Conservation (phyloP, 768 basidiomycete genomes). For the Obba rivulosa region DNA sequence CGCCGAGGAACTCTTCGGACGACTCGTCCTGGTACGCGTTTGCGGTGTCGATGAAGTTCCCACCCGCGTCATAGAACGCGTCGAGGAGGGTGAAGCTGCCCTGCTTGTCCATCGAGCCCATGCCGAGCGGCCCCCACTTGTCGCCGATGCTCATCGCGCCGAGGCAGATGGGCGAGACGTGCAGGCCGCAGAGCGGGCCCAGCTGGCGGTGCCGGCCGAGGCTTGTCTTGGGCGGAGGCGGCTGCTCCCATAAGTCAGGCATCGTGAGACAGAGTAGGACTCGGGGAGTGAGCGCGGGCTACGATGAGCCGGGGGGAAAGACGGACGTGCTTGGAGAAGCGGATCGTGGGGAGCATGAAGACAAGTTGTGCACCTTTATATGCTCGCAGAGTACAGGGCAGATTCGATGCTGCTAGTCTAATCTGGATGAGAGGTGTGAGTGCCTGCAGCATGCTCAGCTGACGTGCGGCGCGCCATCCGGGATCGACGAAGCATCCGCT, state of each 20-base stretch:
- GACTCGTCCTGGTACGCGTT: constrained; percentile 28
- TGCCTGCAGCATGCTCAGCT: no score
- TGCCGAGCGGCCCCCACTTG: constrained; percentile 30
- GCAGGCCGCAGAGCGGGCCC: constrained; percentile 36
- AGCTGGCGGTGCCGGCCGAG: constrained; percentile 34
- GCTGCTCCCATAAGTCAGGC: constrained; percentile 6
- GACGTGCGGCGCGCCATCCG: no score
- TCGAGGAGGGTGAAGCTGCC: constrained; percentile 41
- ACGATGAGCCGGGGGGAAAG: no score
- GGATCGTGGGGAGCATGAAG: no score
- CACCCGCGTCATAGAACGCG: constrained; percentile 38
- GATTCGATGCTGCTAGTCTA: no score
- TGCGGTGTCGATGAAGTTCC: constrained; percentile 46
- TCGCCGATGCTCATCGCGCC: constrained; percentile 47
- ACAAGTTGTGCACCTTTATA: no score
- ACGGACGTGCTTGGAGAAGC: no score
- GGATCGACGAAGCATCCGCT: no score
- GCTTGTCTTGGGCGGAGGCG: constrained; percentile 16
- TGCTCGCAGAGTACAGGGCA: no score
- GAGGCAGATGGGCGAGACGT: constrained; percentile 44
- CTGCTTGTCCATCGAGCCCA: constrained; percentile 42
- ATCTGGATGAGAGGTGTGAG: no score
- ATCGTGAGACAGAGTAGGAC: no score
- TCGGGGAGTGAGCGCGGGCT: no score
- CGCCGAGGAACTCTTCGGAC: constrained; percentile 32